Base-by-base conservation (phyloP, 495 filamentous ascomycete species). In the Copromyces sp. region DNA sequence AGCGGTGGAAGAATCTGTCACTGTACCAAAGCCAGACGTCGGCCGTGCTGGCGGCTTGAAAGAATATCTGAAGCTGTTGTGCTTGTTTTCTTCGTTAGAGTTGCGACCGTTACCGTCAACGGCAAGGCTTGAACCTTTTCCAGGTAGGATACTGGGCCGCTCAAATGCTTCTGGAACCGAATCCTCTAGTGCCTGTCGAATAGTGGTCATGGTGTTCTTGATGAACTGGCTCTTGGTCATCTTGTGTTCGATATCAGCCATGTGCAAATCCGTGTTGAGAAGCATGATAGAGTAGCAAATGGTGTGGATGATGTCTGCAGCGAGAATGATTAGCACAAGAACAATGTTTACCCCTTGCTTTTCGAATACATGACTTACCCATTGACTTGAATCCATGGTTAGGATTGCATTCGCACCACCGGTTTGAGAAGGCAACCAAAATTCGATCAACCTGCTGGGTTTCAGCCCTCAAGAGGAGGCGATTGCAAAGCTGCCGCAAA, bases 381-480 rank as follows among this genome's bases (percentile, higher is more conserved):
- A 83, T 86, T 61, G 90, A 89, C 80, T 95, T 98, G 87, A 98
- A 99, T 44, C 95, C 95, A 80, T 98, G 94, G 68, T 89, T 93
- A 3, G 92, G 89, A 79, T 99, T 99, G 82, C 95, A 98, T 77
- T 92, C 89, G 79, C 94, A 98, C 95, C 96, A 98, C 65, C 95
- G 84, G 40, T 85, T 88, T 3, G 95, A 91, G 76, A 98, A 94
- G 20, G 92, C 90, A 78, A 94, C 92, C 76, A 99, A 81, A 41
- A 99, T 94, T 5, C 95, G 90, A 77, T 98, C 96, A 9, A 99
- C 91, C 80, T 99, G 95, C 81, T 99, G 95, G 29, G 94, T 96
- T 83, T 99, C 95, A 35, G 92, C 95, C 77, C 92, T 92, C 59
- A 99, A 83, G 24, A 95, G 86, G n/a, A 98, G 83, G 35, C 92